Base-by-base conservation (phyloP, 2,329 filamentous ascomycete species). In the Nigrospora sphaerica region DNA sequence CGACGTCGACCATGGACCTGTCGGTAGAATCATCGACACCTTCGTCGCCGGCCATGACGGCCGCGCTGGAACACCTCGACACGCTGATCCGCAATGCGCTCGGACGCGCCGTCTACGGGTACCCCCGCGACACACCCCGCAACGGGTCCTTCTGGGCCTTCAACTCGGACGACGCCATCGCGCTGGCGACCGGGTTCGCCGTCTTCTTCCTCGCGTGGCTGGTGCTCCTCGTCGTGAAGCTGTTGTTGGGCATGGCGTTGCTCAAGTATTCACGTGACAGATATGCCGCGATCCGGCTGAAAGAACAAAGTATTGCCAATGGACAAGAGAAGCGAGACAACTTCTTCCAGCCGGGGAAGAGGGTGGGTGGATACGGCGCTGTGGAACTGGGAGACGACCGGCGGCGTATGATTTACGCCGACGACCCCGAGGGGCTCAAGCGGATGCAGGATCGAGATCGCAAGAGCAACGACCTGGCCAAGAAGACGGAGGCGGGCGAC, bases 361-460 rank as follows among this genome's bases (percentile, higher is more conserved):
- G 91, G 1, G 72, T 88, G 3, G 92, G 92, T 0, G 87, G 88
- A 0, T 95, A 85, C 70, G 91, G 89, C 0, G 80, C 88, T 1
- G 83, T 95, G 0, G 93, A 97, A 60, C 81, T 97, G 0, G 87
- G 86, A 28, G 92, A 97, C 34, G 91, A 96, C 40, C 85, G 91
- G 61, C 75, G 88, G 53, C 74, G 84, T 46, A 88, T 86, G 82
- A 88, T 98, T 16, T 95, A 95, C 60, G 82, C 81, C 4, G 93
- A 95, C 62, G 88, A 95, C 62, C 73, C 78, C 0, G 88, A 93
- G 36, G 86, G 81, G 0, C 61, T 88, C 49, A 75, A 74, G 56
- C 73, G 72, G 47, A 60, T 85, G 57, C 73, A 74, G 50, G 80
- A 83, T 49, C 81, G 82, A 52, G 82, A 84, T 50, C 78, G 80